phyloP scores from a whole-genome alignment of 2,329 filamentous ascomycete species.

The Colletotrichum liaoningense region DNA sequence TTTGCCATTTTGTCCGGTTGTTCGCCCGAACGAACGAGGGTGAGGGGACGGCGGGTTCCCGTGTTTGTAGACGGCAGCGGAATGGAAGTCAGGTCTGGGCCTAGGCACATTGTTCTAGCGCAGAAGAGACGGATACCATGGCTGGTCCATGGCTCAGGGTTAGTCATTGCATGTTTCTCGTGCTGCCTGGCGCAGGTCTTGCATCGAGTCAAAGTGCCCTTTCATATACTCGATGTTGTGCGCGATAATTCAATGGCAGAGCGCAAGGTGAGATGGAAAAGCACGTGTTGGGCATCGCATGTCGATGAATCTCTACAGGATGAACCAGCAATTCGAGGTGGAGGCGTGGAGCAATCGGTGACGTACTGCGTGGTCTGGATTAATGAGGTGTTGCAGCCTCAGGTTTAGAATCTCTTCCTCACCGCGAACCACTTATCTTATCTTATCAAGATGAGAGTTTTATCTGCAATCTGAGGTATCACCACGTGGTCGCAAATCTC shows the following conservation, averaged over 20 bases:
- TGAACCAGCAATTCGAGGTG: constrained; percentile 20
- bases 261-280: neutral
- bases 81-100: neutral
- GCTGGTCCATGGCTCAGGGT: too few relatives aligned
- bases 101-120: neutral
- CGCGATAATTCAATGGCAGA: constrained; percentile 6
- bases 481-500: constrained; percentile 7
- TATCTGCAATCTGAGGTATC: too few relatives aligned
- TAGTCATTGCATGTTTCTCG: neutral
- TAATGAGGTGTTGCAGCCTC: neutral
- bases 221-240: neutral
- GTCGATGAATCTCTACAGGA: constrained; percentile 5
- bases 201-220: neutral
- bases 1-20: constrained; percentile 1
- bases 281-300: constrained; percentile 9
- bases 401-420: neutral
- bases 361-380: constrained; percentile 12
- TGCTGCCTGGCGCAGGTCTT: neutral
- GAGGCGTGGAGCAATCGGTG: constrained; percentile 16
- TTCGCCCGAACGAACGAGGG: constrained; percentile 15
- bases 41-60: constrained; percentile 9
- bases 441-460: too few relatives aligned
- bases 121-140: neutral
- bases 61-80: neutral
- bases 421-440: too few relatives aligned